Percentiles rank a stretch among this genome's conserved stretches.
These are phyloP conservation scores for Microdochium nivale DNA, from an alignment of 2,329 filamentous ascomycete genomes.

Conservation along the genomic window DNA sequence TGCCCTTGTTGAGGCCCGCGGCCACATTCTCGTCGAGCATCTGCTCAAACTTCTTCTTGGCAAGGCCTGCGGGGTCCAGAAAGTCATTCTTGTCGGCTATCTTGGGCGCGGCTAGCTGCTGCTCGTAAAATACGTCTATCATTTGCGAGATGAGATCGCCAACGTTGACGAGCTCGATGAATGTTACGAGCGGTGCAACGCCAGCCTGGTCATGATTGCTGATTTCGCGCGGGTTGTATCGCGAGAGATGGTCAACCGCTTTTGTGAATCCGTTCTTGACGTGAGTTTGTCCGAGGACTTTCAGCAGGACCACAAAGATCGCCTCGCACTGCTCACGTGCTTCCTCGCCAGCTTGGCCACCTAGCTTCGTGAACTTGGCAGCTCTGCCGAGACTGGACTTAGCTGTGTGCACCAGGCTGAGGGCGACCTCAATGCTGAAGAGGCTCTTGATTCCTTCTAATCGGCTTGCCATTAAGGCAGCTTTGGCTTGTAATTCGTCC, in stretches of 20 bases:
- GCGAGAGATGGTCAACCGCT: constrained; percentile 81
- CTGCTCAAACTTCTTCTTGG: constrained; percentile 98
- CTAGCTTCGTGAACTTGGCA: constrained; percentile 72
- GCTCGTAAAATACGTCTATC: constrained; percentile 97
- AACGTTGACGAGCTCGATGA: constrained; percentile 95
- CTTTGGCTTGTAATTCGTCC: constrained; percentile 89
- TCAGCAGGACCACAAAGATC: constrained; percentile 79
- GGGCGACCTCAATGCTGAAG: constrained; percentile 91
- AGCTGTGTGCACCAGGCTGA: constrained; percentile 80
- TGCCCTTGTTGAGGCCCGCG: constrained; percentile 91
- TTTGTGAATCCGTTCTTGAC: constrained; percentile 91
- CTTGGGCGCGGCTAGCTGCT: constrained; percentile 76
- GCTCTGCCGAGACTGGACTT: constrained; percentile 83
- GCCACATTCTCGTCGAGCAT: constrained; percentile 97
- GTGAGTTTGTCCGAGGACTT: constrained; percentile 77
- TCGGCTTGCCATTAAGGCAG: constrained; percentile 92
- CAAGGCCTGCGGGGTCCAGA: constrained; percentile 79
- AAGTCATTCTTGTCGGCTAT: constrained; percentile 93
- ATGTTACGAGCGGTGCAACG: constrained; percentile 87
- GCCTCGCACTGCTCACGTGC: constrained; percentile 81
- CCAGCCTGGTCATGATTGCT: constrained; percentile 61
- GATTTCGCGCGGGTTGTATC: constrained; percentile 83
- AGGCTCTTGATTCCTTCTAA: constrained; percentile 90
- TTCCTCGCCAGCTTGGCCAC: constrained; percentile 71
- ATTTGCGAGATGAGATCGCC: constrained; percentile 97